A percentile compares a stretch with the other conserved stretches of the same genome.
Conservation (phyloP, 2,329 filamentous ascomycete species). For the Samsoniella hepiali region DNA sequence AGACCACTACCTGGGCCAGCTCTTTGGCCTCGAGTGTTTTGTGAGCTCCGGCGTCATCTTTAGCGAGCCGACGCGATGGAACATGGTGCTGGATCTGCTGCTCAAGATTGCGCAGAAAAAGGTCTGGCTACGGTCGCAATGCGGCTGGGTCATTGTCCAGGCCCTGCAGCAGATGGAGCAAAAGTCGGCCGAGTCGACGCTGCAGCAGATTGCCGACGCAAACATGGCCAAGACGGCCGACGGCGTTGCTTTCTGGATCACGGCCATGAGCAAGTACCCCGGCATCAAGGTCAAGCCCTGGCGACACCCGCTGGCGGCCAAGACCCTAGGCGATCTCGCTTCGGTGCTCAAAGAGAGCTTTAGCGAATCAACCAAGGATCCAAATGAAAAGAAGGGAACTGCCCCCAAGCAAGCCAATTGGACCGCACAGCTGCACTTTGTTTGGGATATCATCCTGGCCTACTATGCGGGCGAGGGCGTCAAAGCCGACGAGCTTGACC, state of each 20-base stretch:
- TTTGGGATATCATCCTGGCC: constrained; percentile 76
- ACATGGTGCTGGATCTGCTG: constrained; percentile 66
- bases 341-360: constrained; percentile 77
- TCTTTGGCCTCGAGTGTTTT: constrained; percentile 85
- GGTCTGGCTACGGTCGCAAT: constrained; percentile 85
- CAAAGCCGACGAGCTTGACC: constrained; percentile 54
- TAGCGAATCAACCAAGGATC: constrained; percentile 48
- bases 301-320: constrained; percentile 70
- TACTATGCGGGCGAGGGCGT: constrained; percentile 43
- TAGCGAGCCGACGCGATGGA: constrained; percentile 57
- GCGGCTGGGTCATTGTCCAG: constrained; percentile 76
- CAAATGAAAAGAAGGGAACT: constrained; percentile 38
- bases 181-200: constrained; percentile 57
- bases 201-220: constrained; percentile 59
- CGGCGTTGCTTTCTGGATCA: constrained; percentile 85
- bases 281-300: constrained; percentile 66
- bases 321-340: constrained; percentile 65
- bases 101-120: constrained; percentile 75
- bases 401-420: constrained; percentile 65
- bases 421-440: constrained; percentile 79
- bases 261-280: constrained; percentile 61
- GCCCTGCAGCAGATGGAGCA: constrained; percentile 61
- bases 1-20: constrained; percentile 77
- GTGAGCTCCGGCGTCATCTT: constrained; percentile 75
- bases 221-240: constrained; percentile 79